Conservation (phyloP, 192 early-diverging fungal species). For the Pilaira anomala region DNA sequence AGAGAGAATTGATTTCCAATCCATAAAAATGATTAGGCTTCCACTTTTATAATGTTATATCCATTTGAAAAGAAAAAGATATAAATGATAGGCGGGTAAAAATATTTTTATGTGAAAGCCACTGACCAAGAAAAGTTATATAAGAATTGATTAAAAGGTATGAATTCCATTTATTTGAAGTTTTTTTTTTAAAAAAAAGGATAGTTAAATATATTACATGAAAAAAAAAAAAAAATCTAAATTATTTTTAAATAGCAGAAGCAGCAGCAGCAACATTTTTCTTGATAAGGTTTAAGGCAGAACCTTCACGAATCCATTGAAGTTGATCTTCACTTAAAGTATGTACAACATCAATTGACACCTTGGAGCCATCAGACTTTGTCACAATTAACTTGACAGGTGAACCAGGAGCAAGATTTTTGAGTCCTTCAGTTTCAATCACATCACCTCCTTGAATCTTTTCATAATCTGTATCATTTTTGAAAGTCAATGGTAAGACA, state of each 20-base stretch:
- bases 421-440: constrained; percentile 67
- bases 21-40: too few species aligned
- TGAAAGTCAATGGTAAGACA: constrained; percentile 91
- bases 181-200: background rate
- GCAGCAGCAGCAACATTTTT: constrained; percentile 29
- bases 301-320: constrained; percentile 88
- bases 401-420: constrained; percentile 55
- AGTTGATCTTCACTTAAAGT: constrained; percentile 92
- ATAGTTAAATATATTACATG: background rate
- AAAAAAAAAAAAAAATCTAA: too few species aligned
- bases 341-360: constrained; percentile 69
- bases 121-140: constrained; percentile 3
- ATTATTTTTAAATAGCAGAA: too few species aligned
- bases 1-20: too few species aligned
- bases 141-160: background rate
- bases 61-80: too few species aligned
- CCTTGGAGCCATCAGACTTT: constrained; percentile 49
- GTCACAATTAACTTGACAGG: constrained; percentile 60
- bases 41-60: too few species aligned
- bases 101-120: too few species aligned
- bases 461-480: constrained; percentile 83
- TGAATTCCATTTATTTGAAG: background rate
- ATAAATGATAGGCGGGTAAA: too few species aligned
- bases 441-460: constrained; percentile 61
- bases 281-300: constrained; percentile 82